These are phyloP conservation scores for Thuidium tamariscinum DNA, from an alignment of 225 moss, liverwort and hornwort genomes.

Conservation along the genomic window DNA sequence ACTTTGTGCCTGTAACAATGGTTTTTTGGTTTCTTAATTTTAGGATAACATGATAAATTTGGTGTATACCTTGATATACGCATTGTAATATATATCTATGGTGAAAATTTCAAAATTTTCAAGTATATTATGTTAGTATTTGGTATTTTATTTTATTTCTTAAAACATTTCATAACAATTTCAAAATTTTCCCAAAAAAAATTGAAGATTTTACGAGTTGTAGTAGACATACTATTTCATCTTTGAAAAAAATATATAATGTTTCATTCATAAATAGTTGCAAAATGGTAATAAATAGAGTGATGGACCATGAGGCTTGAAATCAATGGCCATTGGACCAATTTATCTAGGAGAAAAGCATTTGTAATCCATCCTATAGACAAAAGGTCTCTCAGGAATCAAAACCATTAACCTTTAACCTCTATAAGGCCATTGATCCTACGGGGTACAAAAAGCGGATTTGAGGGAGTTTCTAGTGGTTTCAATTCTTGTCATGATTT, in stretches of 20 bases:
- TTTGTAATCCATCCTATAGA: rapidly evolving
- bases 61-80: not conserved
- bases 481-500: no score
- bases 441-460: no score
- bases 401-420: no score
- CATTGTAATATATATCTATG: rapidly evolving
- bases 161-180: no score
- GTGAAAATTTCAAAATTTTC: not conserved
- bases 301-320: not conserved
- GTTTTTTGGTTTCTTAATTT: not conserved
- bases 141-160: not conserved
- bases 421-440: no score
- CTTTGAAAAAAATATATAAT: not conserved
- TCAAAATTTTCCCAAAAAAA: no score
- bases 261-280: not conserved
- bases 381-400: no score
- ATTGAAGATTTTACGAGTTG: no score
- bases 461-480: no score
- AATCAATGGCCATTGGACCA: not conserved
- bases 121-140: not conserved
- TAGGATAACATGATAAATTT: not conserved
- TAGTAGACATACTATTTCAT: not conserved
- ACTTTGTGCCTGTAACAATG: not conserved
- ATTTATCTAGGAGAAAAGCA: not conserved
- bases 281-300: not conserved